Percentiles rank a stretch among this genome's conserved stretches.
These are phyloP conservation scores for Acacia confusa DNA, from an alignment of 306 rosid genomes.

Conservation along the genomic window DNA sequence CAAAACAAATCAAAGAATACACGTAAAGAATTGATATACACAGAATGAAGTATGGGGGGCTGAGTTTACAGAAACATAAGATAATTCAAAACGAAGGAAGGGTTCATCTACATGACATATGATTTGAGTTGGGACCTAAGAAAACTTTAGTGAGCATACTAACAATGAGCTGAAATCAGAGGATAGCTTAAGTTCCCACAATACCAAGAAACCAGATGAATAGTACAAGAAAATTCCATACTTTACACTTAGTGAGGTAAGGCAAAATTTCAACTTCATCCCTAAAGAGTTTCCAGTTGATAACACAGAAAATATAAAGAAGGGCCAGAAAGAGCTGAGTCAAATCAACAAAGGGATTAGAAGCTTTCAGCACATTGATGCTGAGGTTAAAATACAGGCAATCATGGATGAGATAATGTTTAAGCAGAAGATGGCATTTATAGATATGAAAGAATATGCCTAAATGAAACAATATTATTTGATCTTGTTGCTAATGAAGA, in stretches of 20 bases:
- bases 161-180: background rate
- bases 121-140: background rate
- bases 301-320: background rate
- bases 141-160: background rate
- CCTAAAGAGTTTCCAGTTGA: background rate
- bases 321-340: background rate
- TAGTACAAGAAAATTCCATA: background rate
- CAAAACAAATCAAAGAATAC: background rate
- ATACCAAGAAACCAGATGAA: slow-evolving; percentile 4
- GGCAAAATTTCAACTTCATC: background rate
- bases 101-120: background rate
- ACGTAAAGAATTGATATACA: slow-evolving; percentile 2
- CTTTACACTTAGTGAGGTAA: background rate
- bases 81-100: background rate
- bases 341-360: background rate
- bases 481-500: background rate
- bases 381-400: background rate
- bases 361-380: slow-evolving; percentile 5
- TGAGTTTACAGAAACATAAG: background rate
- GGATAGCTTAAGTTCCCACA: background rate
- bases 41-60: slow-evolving; percentile 8
- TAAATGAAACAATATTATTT: background rate
- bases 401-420: background rate
- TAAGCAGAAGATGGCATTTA: background rate
- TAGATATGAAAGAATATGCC: background rate